Evolutionary conservation across 1,284 basidiomycete genomes (phyloP), one percentile per base, ranked within the genome.

Genomic region (Naganishia albida): DNA sequence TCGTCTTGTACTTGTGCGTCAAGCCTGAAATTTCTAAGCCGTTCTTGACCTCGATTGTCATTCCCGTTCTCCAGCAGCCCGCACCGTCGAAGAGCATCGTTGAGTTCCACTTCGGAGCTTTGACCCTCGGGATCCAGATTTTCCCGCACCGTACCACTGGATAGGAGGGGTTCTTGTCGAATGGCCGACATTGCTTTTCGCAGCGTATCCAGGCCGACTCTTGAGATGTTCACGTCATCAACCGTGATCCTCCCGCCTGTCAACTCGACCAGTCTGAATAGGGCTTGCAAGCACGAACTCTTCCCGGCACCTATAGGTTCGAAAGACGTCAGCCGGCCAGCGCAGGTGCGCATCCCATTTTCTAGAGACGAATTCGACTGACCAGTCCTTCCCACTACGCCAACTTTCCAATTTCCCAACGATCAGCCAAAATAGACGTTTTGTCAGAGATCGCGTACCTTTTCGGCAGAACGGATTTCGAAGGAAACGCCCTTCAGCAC

Each of bases 231-330:
- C 38, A 74, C 39, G 3, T 76, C 87, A 72, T 92, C 90, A 60
- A 93, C 87, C 42, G 80, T 76, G 65, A 93, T 86, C 18, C 71
- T 75, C 0, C 90, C 89, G 0, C 78, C 76, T 44, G 81, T 76
- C 15, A 88, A 75, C 30, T 67, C 66, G 42, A 88, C 85, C 62
- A 86, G 85, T 30, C 88, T 85, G 77, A 92, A 86, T 10, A 92
- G 80, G 0, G 79, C 79, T 51, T 77, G 87, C 46, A 91, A 78
- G 16, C 92, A 77, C 3, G 87, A 70, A 26, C 70, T 72, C 73
- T 77, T 74, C 75, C 84, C 86, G 54, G 88, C 86, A 16, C 87
- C 87, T 0, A 86, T 88, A 38, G 87, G 76, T 44, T 18, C 10
- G 15, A 18, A 18, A n/a, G n/a, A n/a, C 6, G 34, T n/a, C n/a